phyloP scores from a whole-genome alignment of 2,329 filamentous ascomycete genomes.

The Arthrobotrys megalospora region DNA sequence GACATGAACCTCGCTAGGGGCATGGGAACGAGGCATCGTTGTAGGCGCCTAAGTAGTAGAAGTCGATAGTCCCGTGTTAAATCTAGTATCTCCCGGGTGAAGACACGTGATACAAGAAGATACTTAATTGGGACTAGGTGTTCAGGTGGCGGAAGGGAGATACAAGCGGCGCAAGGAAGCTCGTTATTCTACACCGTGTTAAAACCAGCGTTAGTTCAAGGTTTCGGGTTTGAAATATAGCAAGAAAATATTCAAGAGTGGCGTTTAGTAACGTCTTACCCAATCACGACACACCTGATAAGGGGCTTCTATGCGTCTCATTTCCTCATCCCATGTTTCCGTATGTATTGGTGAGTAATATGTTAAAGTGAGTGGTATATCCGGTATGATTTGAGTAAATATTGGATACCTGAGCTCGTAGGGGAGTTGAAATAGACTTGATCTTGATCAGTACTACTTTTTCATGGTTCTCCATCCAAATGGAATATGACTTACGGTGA shows the following conservation, averaged over 20 bases:
- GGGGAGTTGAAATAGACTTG: not conserved
- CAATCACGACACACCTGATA: not conserved
- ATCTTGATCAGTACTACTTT: not conserved
- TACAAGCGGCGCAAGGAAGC: not conserved
- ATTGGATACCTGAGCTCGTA: not conserved
- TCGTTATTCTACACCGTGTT: not conserved
- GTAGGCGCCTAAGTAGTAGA: not conserved
- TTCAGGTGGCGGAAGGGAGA: not conserved
- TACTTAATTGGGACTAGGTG: not conserved
- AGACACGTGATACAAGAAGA: not conserved
- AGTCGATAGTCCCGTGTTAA: not conserved
- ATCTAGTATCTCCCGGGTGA: not conserved
- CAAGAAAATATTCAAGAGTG: too few relatives aligned
- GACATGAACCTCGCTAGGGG: not conserved
- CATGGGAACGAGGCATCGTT: not conserved
- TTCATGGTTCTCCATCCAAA: not conserved
- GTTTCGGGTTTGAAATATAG: not conserved
- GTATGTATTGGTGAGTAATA: conserved; percentile 20
- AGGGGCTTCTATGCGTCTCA: not conserved
- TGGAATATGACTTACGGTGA: not conserved
- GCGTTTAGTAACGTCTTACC: not conserved
- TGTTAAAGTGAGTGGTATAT: not conserved
- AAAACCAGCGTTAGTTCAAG: not conserved
- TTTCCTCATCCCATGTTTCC: not conserved
- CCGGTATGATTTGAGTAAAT: not conserved